Conservation (phyloP, 1,284 basidiomycete species). For the Boletellus deceptivus region DNA sequence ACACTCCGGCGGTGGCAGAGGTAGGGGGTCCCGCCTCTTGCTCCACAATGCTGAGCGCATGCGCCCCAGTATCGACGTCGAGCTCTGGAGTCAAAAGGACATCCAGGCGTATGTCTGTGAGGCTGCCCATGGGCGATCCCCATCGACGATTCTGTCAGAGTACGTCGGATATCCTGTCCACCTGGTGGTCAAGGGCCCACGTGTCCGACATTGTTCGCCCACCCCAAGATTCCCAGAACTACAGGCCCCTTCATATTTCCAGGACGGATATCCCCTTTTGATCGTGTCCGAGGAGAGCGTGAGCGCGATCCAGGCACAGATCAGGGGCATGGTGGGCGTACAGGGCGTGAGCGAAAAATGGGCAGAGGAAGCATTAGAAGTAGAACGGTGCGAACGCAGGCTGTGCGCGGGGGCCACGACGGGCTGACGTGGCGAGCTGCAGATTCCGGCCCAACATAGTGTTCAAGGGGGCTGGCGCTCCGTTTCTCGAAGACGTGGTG, state of each 20-base stretch:
- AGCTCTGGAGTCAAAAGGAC: conserved; percentile 45
- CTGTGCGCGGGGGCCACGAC: background rate
- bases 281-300: conserved; percentile 66
- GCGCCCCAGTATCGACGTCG: conserved; percentile 48
- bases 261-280: conserved; percentile 71
- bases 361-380: conserved; percentile 49
- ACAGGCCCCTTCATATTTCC: conserved; percentile 55
- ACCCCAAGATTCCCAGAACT: conserved; percentile 57
- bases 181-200: conserved; percentile 64
- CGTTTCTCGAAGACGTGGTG: conserved; percentile 49
- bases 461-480: conserved; percentile 49
- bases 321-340: conserved; percentile 47
- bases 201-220: conserved; percentile 47
- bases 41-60: conserved; percentile 7
- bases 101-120: conserved; percentile 67
- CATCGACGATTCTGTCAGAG: conserved; percentile 53
- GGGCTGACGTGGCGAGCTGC: conserved; percentile 4
- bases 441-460: conserved; percentile 78
- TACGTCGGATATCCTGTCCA: conserved; percentile 61
- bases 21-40: conserved; percentile 38
- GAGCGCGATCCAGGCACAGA: conserved; percentile 43
- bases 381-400: conserved; percentile 52
- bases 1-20: conserved; percentile 51
- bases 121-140: conserved; percentile 35
- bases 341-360: conserved; percentile 61